phyloP scores from a whole-genome alignment of 2,329 filamentous ascomycete species.

The Dothistroma septosporum region DNA sequence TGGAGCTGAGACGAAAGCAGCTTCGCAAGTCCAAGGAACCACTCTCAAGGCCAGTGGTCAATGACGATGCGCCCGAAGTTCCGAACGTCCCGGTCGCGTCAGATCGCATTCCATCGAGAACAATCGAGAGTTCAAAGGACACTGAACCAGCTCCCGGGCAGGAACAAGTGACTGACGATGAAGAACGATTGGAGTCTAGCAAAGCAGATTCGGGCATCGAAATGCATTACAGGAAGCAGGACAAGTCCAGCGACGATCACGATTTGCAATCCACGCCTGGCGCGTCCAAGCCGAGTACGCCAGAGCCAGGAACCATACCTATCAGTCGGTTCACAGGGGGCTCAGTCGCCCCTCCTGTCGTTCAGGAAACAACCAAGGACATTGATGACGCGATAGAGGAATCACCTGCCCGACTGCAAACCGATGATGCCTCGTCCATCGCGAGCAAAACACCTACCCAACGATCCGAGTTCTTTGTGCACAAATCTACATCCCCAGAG shows the following conservation, averaged over 20 bases:
- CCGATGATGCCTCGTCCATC: conserved; percentile 11
- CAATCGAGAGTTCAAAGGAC: neutral
- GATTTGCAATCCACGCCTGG: conserved; percentile 3
- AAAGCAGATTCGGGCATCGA: conserved; percentile 56
- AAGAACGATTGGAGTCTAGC: conserved; percentile 31
- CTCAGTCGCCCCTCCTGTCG: neutral
- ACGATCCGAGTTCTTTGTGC: conserved; percentile 5
- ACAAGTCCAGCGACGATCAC: neutral
- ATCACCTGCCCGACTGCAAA: neutral
- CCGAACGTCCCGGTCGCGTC: conserved; percentile 15
- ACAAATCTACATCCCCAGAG: neutral
- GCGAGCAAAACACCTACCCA: conserved; percentile 17
- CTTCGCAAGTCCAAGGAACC: conserved; percentile 41
- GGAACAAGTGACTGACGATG: conserved; percentile 22
- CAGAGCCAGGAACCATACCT: neutral
- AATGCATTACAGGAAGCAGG: conserved; percentile 40
- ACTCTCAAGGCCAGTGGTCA: conserved; percentile 3
- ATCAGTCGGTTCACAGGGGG: neutral
- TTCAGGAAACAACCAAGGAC: neutral
- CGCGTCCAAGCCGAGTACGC: neutral
- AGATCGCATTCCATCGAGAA: neutral
- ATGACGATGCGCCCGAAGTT: conserved; percentile 20
- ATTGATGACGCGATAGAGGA: neutral
- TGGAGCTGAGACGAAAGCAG: conserved; percentile 84
- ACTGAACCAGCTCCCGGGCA: neutral